These are phyloP conservation scores for Leccinum obscurum DNA, from an alignment of 768 basidiomycete genomes.

Conservation along the genomic window DNA sequence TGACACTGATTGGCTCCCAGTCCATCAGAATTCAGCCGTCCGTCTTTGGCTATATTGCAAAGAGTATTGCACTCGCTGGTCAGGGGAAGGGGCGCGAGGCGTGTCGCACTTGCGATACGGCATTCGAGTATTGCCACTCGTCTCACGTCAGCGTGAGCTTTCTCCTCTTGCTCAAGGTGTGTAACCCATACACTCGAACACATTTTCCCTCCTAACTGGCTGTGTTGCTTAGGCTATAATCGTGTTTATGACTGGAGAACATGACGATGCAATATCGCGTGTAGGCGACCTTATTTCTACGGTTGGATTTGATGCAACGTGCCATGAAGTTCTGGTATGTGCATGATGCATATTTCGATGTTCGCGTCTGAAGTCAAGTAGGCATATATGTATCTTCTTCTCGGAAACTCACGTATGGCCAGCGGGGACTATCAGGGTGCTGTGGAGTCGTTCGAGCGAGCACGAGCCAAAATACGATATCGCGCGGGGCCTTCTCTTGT, in stretches of 20 bases:
- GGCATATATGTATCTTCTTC: neutral
- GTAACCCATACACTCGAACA: neutral
- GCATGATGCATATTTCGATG: neutral
- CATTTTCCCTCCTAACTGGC: neutral
- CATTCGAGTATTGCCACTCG: neutral
- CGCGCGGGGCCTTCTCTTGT: neutral
- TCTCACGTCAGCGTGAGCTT: neutral
- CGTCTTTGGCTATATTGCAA: neutral
- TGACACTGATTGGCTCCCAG: neutral
- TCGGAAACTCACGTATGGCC: neutral
- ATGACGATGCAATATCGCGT: neutral
- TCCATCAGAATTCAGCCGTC: neutral
- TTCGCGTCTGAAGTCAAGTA: neutral
- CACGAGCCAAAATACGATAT: neutral
- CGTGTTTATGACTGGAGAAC: neutral
- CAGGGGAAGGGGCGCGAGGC: neutral
- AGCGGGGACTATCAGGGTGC: neutral
- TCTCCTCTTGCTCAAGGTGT: neutral
- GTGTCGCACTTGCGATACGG: neutral
- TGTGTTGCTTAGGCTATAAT: neutral
- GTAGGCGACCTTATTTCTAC: neutral
- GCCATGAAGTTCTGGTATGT: neutral
- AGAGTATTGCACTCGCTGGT: neutral
- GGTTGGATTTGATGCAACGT: neutral
- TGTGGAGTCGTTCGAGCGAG: neutral